Evolutionary conservation across 2,329 filamentous ascomycete genomes (phyloP).

Genomic region (Fusarium nurragi): DNA sequence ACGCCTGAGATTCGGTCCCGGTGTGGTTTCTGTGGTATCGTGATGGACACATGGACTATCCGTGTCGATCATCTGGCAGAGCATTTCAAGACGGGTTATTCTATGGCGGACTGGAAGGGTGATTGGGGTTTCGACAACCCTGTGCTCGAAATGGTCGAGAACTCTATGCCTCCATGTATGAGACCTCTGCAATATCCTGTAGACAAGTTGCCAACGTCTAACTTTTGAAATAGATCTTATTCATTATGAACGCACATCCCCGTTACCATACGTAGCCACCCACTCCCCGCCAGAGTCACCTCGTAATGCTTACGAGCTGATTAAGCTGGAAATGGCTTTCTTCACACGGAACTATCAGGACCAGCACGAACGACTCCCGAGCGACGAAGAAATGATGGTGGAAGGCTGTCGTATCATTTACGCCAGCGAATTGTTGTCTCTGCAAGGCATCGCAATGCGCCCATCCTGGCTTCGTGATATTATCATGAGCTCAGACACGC

Average conservation of each 20-base stretch:
- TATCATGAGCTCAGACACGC: slow-evolving; percentile 59
- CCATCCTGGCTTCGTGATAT: slow-evolving; percentile 68
- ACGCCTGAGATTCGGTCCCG: slow-evolving; percentile 70
- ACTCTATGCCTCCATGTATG: slow-evolving; percentile 73
- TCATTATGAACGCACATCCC: slow-evolving; percentile 68
- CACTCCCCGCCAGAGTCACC: slow-evolving; percentile 57
- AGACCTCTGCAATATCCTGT: slow-evolving; percentile 50
- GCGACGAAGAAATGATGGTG: slow-evolving; percentile 63
- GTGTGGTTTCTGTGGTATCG: slow-evolving; percentile 72
- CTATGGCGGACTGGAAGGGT: slow-evolving; percentile 76
- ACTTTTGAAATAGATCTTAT: slow-evolving; percentile 66
- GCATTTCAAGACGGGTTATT: slow-evolving; percentile 72
- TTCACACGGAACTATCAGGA: slow-evolving; percentile 59
- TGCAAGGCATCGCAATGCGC: slow-evolving; percentile 51
- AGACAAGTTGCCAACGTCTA: slow-evolving; percentile 53
- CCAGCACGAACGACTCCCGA: slow-evolving; percentile 53
- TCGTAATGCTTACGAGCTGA: slow-evolving; percentile 68
- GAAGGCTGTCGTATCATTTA: slow-evolving; percentile 69
- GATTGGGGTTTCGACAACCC: slow-evolving; percentile 73
- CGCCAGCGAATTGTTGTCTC: slow-evolving; percentile 60
- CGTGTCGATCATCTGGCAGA: slow-evolving; percentile 72
- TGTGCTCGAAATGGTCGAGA: slow-evolving; percentile 71
- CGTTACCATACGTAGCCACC: slow-evolving; percentile 63
- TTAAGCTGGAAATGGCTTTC: slow-evolving; percentile 66
- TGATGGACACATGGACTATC: slow-evolving; percentile 69